Evolutionary conservation across 1,139 yeast species (phyloP), one percentile per base, ranked within the genome.

Genomic region (Diutina neorugosa): DNA sequence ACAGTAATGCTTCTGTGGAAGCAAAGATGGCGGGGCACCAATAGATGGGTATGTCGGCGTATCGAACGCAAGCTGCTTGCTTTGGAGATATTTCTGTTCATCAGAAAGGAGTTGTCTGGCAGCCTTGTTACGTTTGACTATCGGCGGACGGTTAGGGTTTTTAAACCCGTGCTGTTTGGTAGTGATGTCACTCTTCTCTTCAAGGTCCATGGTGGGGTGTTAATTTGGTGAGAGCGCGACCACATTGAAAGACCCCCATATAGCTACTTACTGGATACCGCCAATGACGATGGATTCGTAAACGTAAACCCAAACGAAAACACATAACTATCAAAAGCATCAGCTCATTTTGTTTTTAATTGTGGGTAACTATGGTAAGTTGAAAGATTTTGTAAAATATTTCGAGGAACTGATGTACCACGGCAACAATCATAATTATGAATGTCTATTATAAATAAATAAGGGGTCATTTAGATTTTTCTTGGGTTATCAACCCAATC

Each of bases 1-100:
- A 69, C 98, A 93, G 69, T 90, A 93, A 61, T 82, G 84, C 68
- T 86, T 88, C 20, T 75, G 72, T 0, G 98, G 98, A 59, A 73
- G 77, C 59, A 91, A 69, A 6, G 95, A 85, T 0, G 98, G 98
- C 2, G 97, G 96, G 0, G 97, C 96, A 40, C 80, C 81, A 8
- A 91, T 71, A 19, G 83, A 77, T 52, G 77, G 73, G 64, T 79
- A 84, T 0, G 88, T 82, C 5, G 85, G 75, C 1, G 79, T 74
- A 55, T 77, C 76, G 54, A 71, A 68, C 51, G 70, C 70, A 53
- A 74, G 59, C 60, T 69, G 69, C 58, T 71, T 67, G 54, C 76
- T 56, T 63, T 70, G 74, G 23, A 83, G 63, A 53, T 88, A 78
- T 60, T 82, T 82, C 58, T 76, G 78, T 67, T 93, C 98, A 61